Evolutionary conservation across 345 rosid genomes (phyloP).

Genomic region (Euphorbia tirucalli): DNA sequence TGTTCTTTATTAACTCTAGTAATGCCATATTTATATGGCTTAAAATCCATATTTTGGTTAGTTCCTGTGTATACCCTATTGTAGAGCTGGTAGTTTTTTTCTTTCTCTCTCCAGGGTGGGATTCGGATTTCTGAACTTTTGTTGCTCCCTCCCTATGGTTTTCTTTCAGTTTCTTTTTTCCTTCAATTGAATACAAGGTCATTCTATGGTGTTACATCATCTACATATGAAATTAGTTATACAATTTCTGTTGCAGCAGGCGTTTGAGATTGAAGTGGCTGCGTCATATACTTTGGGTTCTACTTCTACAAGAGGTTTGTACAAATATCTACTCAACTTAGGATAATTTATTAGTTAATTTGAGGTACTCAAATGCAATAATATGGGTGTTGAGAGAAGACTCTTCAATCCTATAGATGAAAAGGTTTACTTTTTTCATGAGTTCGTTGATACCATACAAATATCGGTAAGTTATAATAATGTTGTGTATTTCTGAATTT

Average conservation of each 20-base stretch:
- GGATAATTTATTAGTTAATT: neutral
- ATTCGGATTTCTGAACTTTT: too few relatives aligned
- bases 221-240: too few relatives aligned
- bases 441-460: too few relatives aligned
- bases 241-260: too few relatives aligned
- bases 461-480: too few relatives aligned
- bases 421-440: too few relatives aligned
- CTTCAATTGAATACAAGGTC: too few relatives aligned
- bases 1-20: neutral
- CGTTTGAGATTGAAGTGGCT: neutral
- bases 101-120: too few relatives aligned
- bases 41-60: neutral
- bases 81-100: neutral
- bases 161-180: too few relatives aligned
- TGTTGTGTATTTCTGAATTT: too few relatives aligned
- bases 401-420: neutral
- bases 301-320: conserved; percentile 14
- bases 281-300: neutral
- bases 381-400: neutral
- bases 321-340: neutral
- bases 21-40: too few relatives aligned
- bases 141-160: too few relatives aligned
- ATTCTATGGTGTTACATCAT: neutral
- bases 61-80: neutral
- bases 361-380: neutral